A percentile compares a stretch with the other conserved stretches of the same genome.
Evolutionary conservation across 2,329 filamentous ascomycete species (phyloP).

Genomic region (Pseudofabraea citricarpa): DNA sequence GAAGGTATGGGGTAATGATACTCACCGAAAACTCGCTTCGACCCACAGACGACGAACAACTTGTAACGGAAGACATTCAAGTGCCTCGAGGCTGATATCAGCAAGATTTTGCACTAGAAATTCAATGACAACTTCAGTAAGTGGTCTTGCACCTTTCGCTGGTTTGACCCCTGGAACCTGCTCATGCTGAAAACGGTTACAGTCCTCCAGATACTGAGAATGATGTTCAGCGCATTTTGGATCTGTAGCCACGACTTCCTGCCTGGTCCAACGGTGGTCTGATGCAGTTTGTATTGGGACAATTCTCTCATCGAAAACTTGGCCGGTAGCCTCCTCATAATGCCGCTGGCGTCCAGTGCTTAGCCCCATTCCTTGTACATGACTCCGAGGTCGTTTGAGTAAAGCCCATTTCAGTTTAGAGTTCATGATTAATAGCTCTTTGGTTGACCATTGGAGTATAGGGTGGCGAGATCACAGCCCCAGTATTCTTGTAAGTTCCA

Average conservation of each 20-base stretch:
- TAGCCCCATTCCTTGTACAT: too few species aligned
- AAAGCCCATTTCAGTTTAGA: constrained; percentile 8
- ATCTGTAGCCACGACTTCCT: constrained; percentile 6
- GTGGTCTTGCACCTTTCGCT: constrained; percentile 16
- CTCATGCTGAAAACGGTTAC: too few species aligned
- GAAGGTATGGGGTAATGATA: too few species aligned
- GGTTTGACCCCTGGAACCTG: too few species aligned
- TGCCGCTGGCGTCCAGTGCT: constrained; percentile 10
- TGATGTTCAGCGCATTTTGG: constrained; percentile 6
- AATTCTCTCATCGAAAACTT: constrained; percentile 22
- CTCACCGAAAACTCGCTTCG: neutral
- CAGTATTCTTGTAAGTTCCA: too few species aligned
- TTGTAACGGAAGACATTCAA: constrained; percentile 15
- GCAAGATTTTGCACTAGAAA: constrained; percentile 16
- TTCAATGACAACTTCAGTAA: constrained; percentile 18
- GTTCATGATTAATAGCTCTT: too few species aligned
- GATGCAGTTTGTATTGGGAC: constrained; percentile 9
- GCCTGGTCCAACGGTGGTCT: constrained; percentile 18
- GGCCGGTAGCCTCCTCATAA: constrained; percentile 23
- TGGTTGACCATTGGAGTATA: too few species aligned
- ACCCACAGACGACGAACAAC: constrained; percentile 18
- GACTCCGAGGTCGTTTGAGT: constrained; percentile 4
- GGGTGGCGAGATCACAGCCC: too few species aligned
- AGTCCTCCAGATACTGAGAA: neutral
- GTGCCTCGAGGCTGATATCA: constrained; percentile 13